Percentiles rank a stretch among this genome's conserved stretches.
These are phyloP conservation scores for Raphanus sativus DNA, from an alignment of 345 rosid species.

Conservation along the genomic window DNA sequence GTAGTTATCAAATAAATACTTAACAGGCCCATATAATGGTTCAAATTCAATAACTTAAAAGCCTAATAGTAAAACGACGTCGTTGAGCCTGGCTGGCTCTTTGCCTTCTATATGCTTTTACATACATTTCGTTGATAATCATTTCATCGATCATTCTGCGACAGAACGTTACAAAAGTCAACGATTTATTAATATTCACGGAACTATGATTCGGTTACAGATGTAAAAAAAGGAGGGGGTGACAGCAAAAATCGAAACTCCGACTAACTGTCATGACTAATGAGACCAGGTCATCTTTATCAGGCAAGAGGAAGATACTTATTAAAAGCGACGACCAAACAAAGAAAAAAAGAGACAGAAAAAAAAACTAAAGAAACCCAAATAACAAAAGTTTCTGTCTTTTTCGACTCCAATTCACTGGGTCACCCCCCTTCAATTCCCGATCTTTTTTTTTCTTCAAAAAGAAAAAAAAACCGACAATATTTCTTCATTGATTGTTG, in stretches of 20 bases:
- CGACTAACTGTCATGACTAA: background rate
- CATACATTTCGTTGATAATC: background rate
- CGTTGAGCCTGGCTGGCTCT: background rate
- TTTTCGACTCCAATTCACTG: conserved; percentile 27
- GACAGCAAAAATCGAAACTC: background rate
- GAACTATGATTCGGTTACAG: background rate
- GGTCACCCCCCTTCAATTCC: conserved; percentile 25
- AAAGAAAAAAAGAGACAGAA: background rate
- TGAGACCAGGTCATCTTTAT: background rate
- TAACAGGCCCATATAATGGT: background rate
- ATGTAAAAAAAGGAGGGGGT: background rate
- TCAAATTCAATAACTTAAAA: background rate
- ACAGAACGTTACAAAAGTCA: background rate
- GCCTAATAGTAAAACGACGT: background rate
- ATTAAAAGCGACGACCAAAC: background rate
- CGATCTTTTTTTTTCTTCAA: background rate
- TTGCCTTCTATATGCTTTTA: background rate
- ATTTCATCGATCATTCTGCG: background rate
- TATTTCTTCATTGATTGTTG: conserved; percentile 11
- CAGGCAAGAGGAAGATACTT: background rate
- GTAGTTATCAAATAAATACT: background rate
- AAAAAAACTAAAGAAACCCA: background rate
- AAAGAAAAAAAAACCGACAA: background rate
- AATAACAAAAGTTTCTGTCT: conserved; percentile 12
- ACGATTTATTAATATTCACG: background rate